These are phyloP conservation scores for Aspergillus persii DNA, from an alignment of 2,329 filamentous ascomycete species.

Conservation along the genomic window DNA sequence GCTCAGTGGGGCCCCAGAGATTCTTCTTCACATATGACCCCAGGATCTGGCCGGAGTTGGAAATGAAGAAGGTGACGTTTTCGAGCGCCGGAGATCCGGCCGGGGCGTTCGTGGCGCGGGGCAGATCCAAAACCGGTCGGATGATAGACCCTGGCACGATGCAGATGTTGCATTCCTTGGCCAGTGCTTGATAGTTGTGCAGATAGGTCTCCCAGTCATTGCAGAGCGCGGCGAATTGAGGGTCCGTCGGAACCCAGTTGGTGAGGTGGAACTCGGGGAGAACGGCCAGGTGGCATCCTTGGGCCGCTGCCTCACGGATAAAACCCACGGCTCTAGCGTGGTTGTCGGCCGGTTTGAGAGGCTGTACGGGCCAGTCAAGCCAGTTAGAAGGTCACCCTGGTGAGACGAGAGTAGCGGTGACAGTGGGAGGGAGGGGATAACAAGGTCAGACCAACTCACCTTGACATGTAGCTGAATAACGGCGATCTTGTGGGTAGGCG, in stretches of 20 bases:
- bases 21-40: conserved; percentile 54
- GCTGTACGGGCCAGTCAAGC: neutral
- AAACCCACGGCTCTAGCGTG: conserved; percentile 33
- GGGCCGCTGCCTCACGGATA: conserved; percentile 45
- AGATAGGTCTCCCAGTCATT: conserved; percentile 51
- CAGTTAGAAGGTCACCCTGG: too few relatives aligned
- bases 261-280: conserved; percentile 57
- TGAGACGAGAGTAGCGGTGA: neutral
- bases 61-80: conserved; percentile 57
- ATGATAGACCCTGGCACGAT: conserved; percentile 49
- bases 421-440: too few relatives aligned
- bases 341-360: conserved; percentile 6
- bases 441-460: neutral
- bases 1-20: conserved; percentile 2
- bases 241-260: conserved; percentile 50
- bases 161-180: conserved; percentile 47
- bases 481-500: conserved; percentile 1
- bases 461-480: conserved; percentile 8
- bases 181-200: conserved; percentile 50
- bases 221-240: conserved; percentile 46
- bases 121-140: conserved; percentile 26
- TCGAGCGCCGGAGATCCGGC: conserved; percentile 33
- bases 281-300: conserved; percentile 55
- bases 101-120: neutral
- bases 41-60: conserved; percentile 47